Evolutionary conservation across 345 rosid species (phyloP).

Genomic region (Gossypium australe): DNA sequence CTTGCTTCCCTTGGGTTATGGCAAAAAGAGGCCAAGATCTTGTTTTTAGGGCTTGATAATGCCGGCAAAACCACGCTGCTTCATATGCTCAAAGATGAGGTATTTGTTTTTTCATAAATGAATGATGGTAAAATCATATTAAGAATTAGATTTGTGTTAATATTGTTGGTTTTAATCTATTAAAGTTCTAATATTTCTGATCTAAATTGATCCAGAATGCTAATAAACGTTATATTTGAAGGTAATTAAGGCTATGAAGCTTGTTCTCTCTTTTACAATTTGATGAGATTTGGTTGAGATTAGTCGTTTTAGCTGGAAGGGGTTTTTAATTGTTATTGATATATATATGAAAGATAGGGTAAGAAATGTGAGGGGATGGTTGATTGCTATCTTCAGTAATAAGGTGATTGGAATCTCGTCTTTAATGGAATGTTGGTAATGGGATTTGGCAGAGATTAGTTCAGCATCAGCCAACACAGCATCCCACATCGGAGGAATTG

Average conservation of each 20-base stretch:
- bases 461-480: conserved; percentile 79
- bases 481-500: conserved; percentile 78
- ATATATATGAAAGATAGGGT: neutral
- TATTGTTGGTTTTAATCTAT: neutral
- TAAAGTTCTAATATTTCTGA: neutral
- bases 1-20: conserved; percentile 67
- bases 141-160: neutral
- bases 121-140: neutral
- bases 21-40: conserved; percentile 84
- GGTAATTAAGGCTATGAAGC: neutral
- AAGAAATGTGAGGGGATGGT: neutral
- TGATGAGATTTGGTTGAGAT: conserved; percentile 7
- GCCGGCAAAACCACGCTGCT: conserved; percentile 81
- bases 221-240: neutral
- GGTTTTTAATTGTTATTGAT: neutral
- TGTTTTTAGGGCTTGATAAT: conserved; percentile 80
- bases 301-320: neutral
- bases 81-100: conserved; percentile 90
- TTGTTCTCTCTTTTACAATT: neutral
- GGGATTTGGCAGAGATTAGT: conserved; percentile 54
- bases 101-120: neutral
- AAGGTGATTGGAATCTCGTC: neutral
- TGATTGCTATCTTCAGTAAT: neutral
- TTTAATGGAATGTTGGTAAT: neutral
- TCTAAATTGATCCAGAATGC: neutral